Evolutionary conservation across 139 green algal species (phyloP), one percentile per base, ranked within the genome.

Genomic region (Chlorella sp.): DNA sequence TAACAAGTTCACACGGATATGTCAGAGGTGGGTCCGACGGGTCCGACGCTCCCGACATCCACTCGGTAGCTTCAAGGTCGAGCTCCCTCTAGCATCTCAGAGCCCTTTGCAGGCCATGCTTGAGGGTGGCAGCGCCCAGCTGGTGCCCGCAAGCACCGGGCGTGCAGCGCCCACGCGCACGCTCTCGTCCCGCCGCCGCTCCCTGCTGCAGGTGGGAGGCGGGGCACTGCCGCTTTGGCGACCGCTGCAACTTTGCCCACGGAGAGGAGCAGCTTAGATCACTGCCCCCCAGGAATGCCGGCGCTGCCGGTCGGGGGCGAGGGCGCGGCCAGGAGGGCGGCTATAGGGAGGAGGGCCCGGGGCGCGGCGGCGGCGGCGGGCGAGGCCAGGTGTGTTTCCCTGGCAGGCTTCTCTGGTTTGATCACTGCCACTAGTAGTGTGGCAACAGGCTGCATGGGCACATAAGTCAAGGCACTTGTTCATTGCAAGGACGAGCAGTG

Each of bases 241-340:
- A 98, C 78, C 89, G 96, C 60, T 99, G 97, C 93, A 98, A 99
- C 90, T 99, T 99, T 92, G 97, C 97, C 2, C 97, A 99, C 75
- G 97, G 97, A 16, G 96, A 99, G 37, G 88, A 96, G 24, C 97
- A 99, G 93, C 94, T 99, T 30, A 86, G 97, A 42, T 92, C 91
- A 68, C 84, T 97, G 40, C 95, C 95, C 24, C 88, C 92, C 48
- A 57, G 48, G 48, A 40, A 73, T 71, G 85, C 48, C 48, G 75
- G n/a, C 34, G 64, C 30, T n/a, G 34, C 68, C 36, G 81, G 76
- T 34, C 37, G 79, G 15, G 88, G 87, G 81, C 37, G 76, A 16
- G 69, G 89, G 4, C 28, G 87, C 40, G 76, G 76, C 26, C 53
- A 48, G n/a, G 48, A 68, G 42, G 83, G 88, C 77, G 86, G 88